These are phyloP conservation scores for Candida andamanensis DNA, from an alignment of 805 yeast genomes.

Conservation along the genomic window DNA sequence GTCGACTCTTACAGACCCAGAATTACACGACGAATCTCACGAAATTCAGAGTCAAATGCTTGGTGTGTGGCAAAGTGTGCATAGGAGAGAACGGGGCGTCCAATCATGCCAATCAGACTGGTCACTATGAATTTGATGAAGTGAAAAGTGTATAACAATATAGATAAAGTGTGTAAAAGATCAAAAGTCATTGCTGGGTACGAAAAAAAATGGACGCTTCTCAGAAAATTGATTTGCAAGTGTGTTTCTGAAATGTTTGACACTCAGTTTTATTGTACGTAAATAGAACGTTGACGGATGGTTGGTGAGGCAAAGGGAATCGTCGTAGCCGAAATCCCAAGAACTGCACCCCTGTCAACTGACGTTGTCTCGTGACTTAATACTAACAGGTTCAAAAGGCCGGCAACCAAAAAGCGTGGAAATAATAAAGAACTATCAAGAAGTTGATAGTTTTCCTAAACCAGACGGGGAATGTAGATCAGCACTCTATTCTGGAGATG, in stretches of 20 bases:
- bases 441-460: slow-evolving; percentile 29
- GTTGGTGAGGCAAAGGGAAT: not conserved
- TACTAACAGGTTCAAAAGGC: slow-evolving; percentile 32
- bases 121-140: slow-evolving; percentile 62
- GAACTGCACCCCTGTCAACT: too few species aligned
- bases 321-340: not conserved
- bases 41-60: slow-evolving; percentile 52
- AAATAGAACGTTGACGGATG: not conserved
- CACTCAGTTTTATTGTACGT: slow-evolving; percentile 14
- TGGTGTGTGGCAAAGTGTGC: slow-evolving; percentile 46
- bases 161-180: too few species aligned
- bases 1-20: slow-evolving; percentile 39
- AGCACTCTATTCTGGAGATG: slow-evolving; percentile 64
- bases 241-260: too few species aligned
- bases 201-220: too few species aligned
- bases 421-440: slow-evolving; percentile 40
- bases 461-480: slow-evolving; percentile 51
- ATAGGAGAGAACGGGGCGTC: slow-evolving; percentile 63
- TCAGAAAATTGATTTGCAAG: too few species aligned
- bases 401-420: slow-evolving; percentile 57
- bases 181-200: too few species aligned
- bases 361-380: too few species aligned
- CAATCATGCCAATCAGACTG: slow-evolving; percentile 57
- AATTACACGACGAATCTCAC: slow-evolving; percentile 66
- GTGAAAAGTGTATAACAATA: too few species aligned